A percentile compares a stretch with the other conserved stretches of the same genome.
Evolutionary conservation across 2,329 filamentous ascomycete genomes (phyloP).

Genomic region (Claviceps purpurea): DNA sequence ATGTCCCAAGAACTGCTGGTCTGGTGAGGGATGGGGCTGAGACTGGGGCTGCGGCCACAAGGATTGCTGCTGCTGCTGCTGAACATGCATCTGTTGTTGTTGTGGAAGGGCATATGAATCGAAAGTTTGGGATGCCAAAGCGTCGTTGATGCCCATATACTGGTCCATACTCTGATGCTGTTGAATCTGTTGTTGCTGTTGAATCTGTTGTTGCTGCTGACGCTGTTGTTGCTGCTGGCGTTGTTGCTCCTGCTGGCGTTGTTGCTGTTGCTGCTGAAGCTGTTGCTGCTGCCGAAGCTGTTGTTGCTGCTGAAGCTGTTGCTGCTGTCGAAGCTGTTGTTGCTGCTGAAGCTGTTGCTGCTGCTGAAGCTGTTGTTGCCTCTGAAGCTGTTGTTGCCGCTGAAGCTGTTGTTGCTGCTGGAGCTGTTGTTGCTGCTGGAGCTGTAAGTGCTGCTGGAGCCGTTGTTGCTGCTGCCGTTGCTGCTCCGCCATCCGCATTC

Average conservation of each 20-base stretch:
- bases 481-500: constrained; percentile 9
- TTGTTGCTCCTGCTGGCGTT: constrained; percentile 7
- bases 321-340: constrained; percentile 7
- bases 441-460: background rate
- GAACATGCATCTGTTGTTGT: constrained; percentile 5
- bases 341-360: background rate
- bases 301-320: constrained; percentile 7
- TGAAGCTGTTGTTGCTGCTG: constrained; percentile 8
- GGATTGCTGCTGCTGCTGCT: constrained; percentile 3
- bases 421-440: constrained; percentile 7
- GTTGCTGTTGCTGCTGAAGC: constrained; percentile 7
- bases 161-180: constrained; percentile 4
- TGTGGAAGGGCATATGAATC: constrained; percentile 13
- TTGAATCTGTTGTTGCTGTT: constrained; percentile 9
- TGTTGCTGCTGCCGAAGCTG: constrained; percentile 5
- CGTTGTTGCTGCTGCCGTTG: constrained; percentile 13
- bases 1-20: constrained; percentile 5
- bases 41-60: constrained; percentile 10
- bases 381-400: constrained; percentile 8
- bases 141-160: constrained; percentile 1
- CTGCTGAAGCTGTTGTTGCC: constrained; percentile 7
- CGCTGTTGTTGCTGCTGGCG: constrained; percentile 13
- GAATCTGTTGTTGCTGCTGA: background rate
- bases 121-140: background rate
- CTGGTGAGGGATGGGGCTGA: constrained; percentile 6